phyloP scores from a whole-genome alignment of 495 filamentous ascomycete species.

The Trichoderma asperelloides region DNA sequence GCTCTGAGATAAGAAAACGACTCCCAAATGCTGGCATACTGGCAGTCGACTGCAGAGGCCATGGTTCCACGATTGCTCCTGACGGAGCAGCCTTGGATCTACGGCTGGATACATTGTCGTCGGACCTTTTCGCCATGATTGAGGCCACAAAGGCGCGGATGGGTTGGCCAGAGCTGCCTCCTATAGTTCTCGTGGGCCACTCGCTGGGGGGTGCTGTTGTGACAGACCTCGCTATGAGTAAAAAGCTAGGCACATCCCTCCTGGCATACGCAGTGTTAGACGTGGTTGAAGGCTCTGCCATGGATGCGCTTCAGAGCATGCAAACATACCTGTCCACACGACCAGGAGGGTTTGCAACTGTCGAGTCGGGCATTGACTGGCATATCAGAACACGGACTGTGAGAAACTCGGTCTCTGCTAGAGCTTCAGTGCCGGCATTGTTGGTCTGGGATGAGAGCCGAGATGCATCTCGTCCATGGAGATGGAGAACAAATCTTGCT shows the following conservation, averaged over 20 bases:
- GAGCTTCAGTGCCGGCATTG: constrained; percentile 79
- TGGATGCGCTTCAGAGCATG: constrained; percentile 96
- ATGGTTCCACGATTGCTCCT: constrained; percentile 60
- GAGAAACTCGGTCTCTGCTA: constrained; percentile 69
- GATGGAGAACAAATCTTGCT: constrained; percentile 79
- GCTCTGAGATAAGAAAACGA: constrained; percentile 63
- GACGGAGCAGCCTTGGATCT: constrained; percentile 45
- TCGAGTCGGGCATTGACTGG: constrained; percentile 84
- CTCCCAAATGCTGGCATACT: constrained; percentile 78
- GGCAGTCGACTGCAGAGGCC: constrained; percentile 74
- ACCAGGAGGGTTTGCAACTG: constrained; percentile 64
- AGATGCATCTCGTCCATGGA: constrained; percentile 46
- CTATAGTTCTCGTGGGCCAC: constrained; percentile 82
- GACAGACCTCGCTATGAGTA: constrained; percentile 65
- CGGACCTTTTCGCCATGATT: constrained; percentile 65
- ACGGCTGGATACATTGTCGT: constrained; percentile 56
- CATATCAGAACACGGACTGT: constrained; percentile 86
- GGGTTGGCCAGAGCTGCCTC: constrained; percentile 63
- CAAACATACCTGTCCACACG: constrained; percentile 77
- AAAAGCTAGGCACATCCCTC: constrained; percentile 54
- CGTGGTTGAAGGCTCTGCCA: constrained; percentile 78
- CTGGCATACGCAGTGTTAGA: constrained; percentile 88
- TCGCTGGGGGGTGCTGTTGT: constrained; percentile 93
- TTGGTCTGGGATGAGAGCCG: constrained; percentile 41
- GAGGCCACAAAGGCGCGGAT: constrained; percentile 52